Percentiles rank a stretch among this genome's conserved stretches.
These are phyloP conservation scores for Pilobolus umbonatus DNA, from an alignment of 192 early-diverging fungal genomes.

Conservation along the genomic window DNA sequence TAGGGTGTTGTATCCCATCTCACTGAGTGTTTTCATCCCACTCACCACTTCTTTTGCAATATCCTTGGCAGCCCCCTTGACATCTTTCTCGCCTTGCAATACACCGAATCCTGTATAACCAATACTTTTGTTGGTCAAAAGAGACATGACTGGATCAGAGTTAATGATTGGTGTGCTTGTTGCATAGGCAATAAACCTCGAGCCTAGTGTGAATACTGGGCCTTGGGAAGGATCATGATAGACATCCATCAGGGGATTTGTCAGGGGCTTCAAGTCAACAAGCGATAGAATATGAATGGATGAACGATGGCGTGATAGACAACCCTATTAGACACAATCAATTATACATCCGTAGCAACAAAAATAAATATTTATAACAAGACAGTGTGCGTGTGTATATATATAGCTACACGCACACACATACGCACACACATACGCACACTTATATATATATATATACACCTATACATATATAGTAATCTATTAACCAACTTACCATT, in stretches of 20 bases:
- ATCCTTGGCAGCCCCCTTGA: constrained; percentile 58
- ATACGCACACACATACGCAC: no score
- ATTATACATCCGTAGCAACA: no score
- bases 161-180: constrained; percentile 44
- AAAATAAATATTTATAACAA: no score
- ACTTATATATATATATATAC: no score
- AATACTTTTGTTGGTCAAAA: constrained; percentile 7
- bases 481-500: constrained; percentile 45
- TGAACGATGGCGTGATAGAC: constrained; percentile 14
- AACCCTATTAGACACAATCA: constrained; percentile 14
- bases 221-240: constrained; percentile 27
- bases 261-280: constrained; percentile 33
- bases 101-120: constrained; percentile 23
- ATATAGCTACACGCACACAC: no score
- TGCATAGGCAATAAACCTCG: constrained; percentile 66
- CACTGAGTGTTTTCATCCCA: constrained; percentile 71
- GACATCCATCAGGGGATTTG: constrained; percentile 47
- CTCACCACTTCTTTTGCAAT: constrained; percentile 76
- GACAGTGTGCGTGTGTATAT: no score
- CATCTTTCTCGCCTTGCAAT: constrained; percentile 36
- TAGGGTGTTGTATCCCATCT: constrained; percentile 58
- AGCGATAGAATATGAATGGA: constrained; percentile 48
- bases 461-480: neutral
- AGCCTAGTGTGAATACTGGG: constrained; percentile 55
- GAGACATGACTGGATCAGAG: constrained; percentile 10